Conservation (phyloP, 306 rosid species). For the Quercus gilva region DNA sequence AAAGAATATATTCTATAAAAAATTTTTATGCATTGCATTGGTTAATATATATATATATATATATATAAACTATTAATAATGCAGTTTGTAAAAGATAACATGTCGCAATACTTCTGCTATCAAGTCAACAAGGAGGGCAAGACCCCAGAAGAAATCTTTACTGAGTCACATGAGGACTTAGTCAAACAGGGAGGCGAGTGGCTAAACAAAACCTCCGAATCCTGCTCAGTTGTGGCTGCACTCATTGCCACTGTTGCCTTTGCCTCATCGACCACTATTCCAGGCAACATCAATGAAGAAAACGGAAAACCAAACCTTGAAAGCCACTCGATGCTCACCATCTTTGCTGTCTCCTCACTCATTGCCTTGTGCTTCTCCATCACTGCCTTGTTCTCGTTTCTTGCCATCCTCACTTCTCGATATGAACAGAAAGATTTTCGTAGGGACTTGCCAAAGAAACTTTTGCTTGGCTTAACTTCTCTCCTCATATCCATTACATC, state of each 20-base stretch:
- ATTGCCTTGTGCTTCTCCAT: constrained; percentile 32
- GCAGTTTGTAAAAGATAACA: constrained; percentile 41
- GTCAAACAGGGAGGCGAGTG: constrained; percentile 30
- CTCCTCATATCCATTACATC: constrained; percentile 9
- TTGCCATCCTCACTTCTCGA: constrained; percentile 13
- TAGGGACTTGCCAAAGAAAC: background rate
- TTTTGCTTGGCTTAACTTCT: constrained; percentile 7
- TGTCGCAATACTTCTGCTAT: constrained; percentile 26
- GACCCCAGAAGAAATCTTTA: constrained; percentile 42
- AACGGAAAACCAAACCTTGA: constrained; percentile 23
- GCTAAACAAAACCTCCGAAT: constrained; percentile 39
- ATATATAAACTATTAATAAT: too few relatives aligned
- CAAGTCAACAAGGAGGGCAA: constrained; percentile 16
- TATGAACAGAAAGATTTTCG: background rate
- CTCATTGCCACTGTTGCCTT: constrained; percentile 53
- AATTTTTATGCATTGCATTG: too few relatives aligned
- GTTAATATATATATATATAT: too few relatives aligned
- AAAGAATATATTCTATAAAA: too few relatives aligned
- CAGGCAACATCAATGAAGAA: background rate
- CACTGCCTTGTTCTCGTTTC: constrained; percentile 9
- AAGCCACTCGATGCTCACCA: background rate
- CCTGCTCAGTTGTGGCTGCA: constrained; percentile 58
- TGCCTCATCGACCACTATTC: constrained; percentile 32
- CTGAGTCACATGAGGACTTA: constrained; percentile 18
- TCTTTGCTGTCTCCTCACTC: constrained; percentile 29